Evolutionary conservation across 2,329 filamentous ascomycete species (phyloP).

Genomic region (Pseudocercospora ulei): DNA sequence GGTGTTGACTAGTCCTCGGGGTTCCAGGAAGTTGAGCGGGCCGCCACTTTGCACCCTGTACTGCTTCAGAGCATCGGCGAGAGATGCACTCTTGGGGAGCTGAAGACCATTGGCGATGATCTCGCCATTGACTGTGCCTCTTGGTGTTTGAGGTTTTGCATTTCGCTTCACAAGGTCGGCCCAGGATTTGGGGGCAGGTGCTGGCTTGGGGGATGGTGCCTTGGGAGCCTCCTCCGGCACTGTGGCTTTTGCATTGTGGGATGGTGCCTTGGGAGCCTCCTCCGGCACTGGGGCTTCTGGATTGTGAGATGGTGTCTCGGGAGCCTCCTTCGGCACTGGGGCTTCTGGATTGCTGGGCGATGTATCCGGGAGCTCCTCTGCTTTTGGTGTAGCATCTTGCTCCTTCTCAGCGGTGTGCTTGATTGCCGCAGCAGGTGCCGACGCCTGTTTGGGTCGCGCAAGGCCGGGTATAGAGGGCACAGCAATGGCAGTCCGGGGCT

Average conservation of each 20-base stretch:
- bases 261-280: too few relatives aligned
- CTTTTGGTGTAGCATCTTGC: constrained; percentile 15
- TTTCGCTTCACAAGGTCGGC: constrained; percentile 56
- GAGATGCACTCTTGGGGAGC: constrained; percentile 43
- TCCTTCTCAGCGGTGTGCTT: constrained; percentile 25
- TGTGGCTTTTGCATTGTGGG: constrained; percentile 26
- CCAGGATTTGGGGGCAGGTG: constrained; percentile 49
- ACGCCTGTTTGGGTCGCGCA: constrained; percentile 37
- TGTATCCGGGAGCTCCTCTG: constrained; percentile 9
- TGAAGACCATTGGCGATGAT: constrained; percentile 28
- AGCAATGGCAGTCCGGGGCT: constrained; percentile 40
- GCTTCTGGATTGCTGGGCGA: too few relatives aligned
- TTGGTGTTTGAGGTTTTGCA: constrained; percentile 31
- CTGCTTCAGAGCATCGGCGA: constrained; percentile 65
- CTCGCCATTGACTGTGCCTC: constrained; percentile 28
- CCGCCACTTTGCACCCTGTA: constrained; percentile 58
- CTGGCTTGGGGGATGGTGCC: constrained; percentile 37
- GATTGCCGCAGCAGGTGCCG: constrained; percentile 32
- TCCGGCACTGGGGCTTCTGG: too few relatives aligned
- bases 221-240: constrained; percentile 36
- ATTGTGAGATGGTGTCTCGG: too few relatives aligned
- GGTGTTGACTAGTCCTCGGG: constrained; percentile 86
- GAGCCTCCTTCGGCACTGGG: constrained; percentile 16
- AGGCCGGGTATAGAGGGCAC: constrained; percentile 47
- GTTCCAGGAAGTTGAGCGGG: constrained; percentile 76